These are phyloP conservation scores for Globisporangium spinosum DNA, from an alignment of 352 stramenopile species.

Conservation along the genomic window DNA sequence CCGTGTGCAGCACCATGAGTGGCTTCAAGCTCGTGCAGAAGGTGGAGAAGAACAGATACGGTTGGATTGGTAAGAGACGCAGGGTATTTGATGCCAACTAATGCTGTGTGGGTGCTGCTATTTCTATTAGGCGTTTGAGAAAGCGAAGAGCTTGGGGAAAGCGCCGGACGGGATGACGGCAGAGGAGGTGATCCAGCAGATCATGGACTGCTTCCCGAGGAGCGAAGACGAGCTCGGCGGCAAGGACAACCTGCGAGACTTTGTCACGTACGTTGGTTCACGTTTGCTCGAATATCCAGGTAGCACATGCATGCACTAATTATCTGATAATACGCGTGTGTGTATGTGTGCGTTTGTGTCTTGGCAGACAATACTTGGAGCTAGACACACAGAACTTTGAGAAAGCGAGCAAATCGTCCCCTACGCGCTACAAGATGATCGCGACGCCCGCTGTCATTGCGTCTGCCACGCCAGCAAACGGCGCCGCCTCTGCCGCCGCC, in stretches of 20 bases:
- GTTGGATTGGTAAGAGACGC: too few relatives aligned
- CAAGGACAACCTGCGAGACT: slow-evolving; percentile 54
- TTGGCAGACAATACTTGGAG: slow-evolving; percentile 28
- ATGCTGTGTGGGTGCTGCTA: background rate
- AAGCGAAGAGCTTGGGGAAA: slow-evolving; percentile 39
- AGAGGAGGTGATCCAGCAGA: slow-evolving; percentile 64
- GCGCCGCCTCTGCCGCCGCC: background rate
- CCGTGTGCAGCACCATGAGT: slow-evolving; percentile 76
- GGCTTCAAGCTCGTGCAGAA: slow-evolving; percentile 79
- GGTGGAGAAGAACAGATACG: slow-evolving; percentile 18
- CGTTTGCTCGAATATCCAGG: too few relatives aligned
- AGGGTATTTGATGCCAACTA: background rate
- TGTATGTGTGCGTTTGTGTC: background rate
- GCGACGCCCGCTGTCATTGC: background rate
- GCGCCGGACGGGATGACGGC: slow-evolving; percentile 41
- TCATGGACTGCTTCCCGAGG: slow-evolving; percentile 69
- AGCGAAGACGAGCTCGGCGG: slow-evolving; percentile 76
- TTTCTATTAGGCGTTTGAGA: slow-evolving; percentile 63
- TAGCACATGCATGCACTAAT: too few relatives aligned
- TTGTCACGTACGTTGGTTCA: slow-evolving; percentile 51
- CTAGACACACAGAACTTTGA: slow-evolving; percentile 38
- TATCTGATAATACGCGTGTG: too few relatives aligned
- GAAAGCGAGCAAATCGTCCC: slow-evolving; percentile 17
- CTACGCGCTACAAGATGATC: slow-evolving; percentile 27
- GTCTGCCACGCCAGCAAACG: background rate